Base-by-base conservation (phyloP, 257 asterid genomes). In the Knoxia roxburghii region DNA sequence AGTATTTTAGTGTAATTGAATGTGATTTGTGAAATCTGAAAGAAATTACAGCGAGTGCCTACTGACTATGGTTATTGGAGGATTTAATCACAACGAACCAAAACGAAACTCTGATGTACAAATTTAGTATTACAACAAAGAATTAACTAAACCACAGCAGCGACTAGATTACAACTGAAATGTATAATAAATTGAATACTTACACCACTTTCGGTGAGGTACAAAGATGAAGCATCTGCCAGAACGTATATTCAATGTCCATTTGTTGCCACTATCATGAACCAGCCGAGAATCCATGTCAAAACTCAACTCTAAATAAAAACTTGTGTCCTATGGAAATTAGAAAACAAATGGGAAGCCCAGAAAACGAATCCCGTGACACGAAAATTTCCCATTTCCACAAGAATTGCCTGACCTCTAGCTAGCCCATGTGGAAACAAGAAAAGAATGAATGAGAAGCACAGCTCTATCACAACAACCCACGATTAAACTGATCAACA, bases 211-310 rank as follows among this genome's bases (percentile, higher is more conserved):
- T 94, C 6, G 99, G 98, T 7, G 98, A 84, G 51, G 96, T 87
- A 87, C 99, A 94, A 61, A 94, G 83, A 79, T 94, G 82, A 72
- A 94, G 95, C 99, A 94, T 94, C 84, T 90, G 99, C 98, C 99
- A 94, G 84, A 94, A 90, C 32, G 99, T 88, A 78, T 94, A 94
- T 77, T 94, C 99, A 68, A 89, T 75, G 72, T 94, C 99, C 99
- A 94, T 94, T 79, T 94, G 99, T 79, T 87, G 98, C 96, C 98
- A 90, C 99, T 94, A 83, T 80, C 79, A 40, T 46, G 54, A 67
- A 69, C 52, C 12, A 41, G 21, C 45, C 58, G 11, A 65, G 33
- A 65, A 65, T 5, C 43, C 41, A 11, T 32, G n/a, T 32, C 53
- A 53, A 39, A 46, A 30, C 18, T 58, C 67, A 58, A 18, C 5